Conservation (phyloP, 345 rosid genomes). For the Clausena lansium region DNA sequence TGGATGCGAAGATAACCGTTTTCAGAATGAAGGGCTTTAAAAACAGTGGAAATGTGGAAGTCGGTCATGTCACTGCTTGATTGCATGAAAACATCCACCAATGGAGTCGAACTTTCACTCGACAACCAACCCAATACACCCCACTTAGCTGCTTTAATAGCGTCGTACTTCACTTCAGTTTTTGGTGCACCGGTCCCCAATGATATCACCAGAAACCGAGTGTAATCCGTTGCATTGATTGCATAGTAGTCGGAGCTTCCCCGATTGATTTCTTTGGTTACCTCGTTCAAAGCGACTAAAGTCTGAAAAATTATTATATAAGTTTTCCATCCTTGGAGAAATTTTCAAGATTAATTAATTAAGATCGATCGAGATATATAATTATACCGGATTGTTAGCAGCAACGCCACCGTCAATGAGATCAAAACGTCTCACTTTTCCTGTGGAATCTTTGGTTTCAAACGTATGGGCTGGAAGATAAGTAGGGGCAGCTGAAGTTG, state of each 20-base stretch:
- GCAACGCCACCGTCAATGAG: constrained; percentile 83
- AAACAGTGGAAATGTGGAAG: constrained; percentile 34
- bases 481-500: constrained; percentile 73
- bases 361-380: not conserved
- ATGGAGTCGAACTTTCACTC: constrained; percentile 24
- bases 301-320: constrained; percentile 24
- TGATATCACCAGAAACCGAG: constrained; percentile 34
- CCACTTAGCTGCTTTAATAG: constrained; percentile 36
- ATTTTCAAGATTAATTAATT: too few relatives aligned
- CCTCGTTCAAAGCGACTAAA: constrained; percentile 42
- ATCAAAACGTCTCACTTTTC: constrained; percentile 43
- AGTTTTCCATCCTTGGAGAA: too few relatives aligned
- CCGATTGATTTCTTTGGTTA: constrained; percentile 28
- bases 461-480: constrained; percentile 54
- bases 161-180: constrained; percentile 24
- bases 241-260: constrained; percentile 21
- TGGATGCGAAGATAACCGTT: constrained; percentile 49
- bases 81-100: constrained; percentile 36
- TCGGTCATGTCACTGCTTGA: constrained; percentile 44
- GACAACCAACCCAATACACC: constrained; percentile 45
- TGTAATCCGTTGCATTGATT: constrained; percentile 31
- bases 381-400: constrained; percentile 46
- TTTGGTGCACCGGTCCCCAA: constrained; percentile 40
- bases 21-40: constrained; percentile 37
- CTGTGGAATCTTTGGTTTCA: constrained; percentile 31